phyloP scores from a whole-genome alignment of 2,329 filamentous ascomycete species.

The Aspergillus sp. region DNA sequence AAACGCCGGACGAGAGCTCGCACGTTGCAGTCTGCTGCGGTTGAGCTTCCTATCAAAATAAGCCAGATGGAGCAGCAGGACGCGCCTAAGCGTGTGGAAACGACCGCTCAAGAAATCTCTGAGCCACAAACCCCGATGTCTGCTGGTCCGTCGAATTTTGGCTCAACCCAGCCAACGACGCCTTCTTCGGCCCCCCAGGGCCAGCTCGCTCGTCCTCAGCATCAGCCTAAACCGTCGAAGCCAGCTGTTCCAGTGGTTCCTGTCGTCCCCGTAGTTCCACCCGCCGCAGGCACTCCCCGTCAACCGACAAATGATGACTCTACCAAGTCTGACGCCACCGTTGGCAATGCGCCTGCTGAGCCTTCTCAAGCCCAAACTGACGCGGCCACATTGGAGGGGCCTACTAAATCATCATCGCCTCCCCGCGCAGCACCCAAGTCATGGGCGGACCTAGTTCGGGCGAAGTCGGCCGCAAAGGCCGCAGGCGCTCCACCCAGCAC shows the following conservation, averaged over 20 bases:
- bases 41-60: slow-evolving; percentile 49
- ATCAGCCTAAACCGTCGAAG: slow-evolving; percentile 30
- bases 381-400: slow-evolving; percentile 21
- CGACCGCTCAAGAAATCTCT: slow-evolving; percentile 21
- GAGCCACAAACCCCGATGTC: slow-evolving; percentile 54
- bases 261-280: slow-evolving; percentile 42
- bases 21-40: slow-evolving; percentile 27
- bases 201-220: slow-evolving; percentile 22
- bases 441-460: slow-evolving; percentile 62
- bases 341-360: slow-evolving; percentile 6
- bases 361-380: slow-evolving; percentile 1
- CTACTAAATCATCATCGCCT: slow-evolving; percentile 34
- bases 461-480: slow-evolving; percentile 35
- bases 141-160: slow-evolving; percentile 51
- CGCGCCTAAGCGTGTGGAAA: slow-evolving; percentile 13
- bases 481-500: slow-evolving; percentile 23
- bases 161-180: slow-evolving; percentile 50
- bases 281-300: slow-evolving; percentile 28
- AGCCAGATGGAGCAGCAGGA: slow-evolving; percentile 14
- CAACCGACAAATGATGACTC: slow-evolving; percentile 29
- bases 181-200: slow-evolving; percentile 46
- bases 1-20: slow-evolving; percentile 37
- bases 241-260: slow-evolving; percentile 41
- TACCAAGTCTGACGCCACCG: slow-evolving; percentile 21
- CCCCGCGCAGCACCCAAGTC: slow-evolving; percentile 51